A percentile compares a stretch with the other conserved stretches of the same genome.
phyloP scores from a whole-genome alignment of 495 filamentous ascomycete genomes.

The Neurospora intermedia region DNA sequence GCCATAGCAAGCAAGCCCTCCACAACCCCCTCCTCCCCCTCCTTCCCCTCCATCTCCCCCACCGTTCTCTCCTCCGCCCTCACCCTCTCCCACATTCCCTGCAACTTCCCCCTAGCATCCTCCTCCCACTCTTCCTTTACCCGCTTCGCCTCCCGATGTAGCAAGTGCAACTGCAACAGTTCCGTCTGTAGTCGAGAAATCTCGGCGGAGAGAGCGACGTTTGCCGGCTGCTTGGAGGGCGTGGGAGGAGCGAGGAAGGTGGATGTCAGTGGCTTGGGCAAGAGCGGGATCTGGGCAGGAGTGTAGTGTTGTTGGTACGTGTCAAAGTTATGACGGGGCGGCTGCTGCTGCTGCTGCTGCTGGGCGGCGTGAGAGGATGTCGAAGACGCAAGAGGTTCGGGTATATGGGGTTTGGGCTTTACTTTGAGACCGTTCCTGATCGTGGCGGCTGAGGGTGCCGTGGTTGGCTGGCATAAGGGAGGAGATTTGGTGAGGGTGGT shows the following conservation, averaged over 20 bases:
- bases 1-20: slow-evolving; percentile 6
- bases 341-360: background rate
- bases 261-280: slow-evolving; percentile 46
- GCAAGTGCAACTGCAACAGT: slow-evolving; percentile 59
- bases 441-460: background rate
- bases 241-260: slow-evolving; percentile 41
- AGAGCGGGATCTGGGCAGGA: slow-evolving; percentile 44
- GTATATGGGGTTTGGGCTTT: slow-evolving; percentile 9
- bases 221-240: slow-evolving; percentile 41
- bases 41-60: slow-evolving; percentile 13
- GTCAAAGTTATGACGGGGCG: slow-evolving; percentile 43
- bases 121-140: slow-evolving; percentile 32
- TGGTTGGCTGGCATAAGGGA: background rate
- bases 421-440: background rate
- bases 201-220: slow-evolving; percentile 47
- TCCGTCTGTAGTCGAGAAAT: slow-evolving; percentile 56
- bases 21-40: slow-evolving; percentile 11
- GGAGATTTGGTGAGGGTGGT: background rate
- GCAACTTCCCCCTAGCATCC: slow-evolving; percentile 34
- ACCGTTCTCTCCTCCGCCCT: slow-evolving; percentile 23
- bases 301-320: slow-evolving; percentile 62
- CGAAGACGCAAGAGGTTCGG: background rate
- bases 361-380: background rate
- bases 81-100: slow-evolving; percentile 28
- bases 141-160: slow-evolving; percentile 41